Conservation (phyloP, 176 grass and related monocot species). For the Phragmites australis region DNA sequence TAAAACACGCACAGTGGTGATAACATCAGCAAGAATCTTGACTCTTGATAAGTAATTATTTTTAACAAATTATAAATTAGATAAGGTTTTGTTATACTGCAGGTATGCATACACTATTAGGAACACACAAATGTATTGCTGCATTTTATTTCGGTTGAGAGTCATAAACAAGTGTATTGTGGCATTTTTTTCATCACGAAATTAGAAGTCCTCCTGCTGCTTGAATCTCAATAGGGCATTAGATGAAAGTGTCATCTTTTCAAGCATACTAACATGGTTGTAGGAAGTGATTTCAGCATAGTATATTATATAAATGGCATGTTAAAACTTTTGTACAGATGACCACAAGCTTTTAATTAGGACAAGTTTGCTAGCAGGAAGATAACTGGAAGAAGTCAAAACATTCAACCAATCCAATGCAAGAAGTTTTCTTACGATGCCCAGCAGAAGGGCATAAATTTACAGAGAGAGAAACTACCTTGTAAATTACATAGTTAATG, state of each 20-base stretch:
- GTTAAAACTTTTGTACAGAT: not conserved
- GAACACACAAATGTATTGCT: not conserved
- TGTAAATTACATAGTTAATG: constrained; percentile 62
- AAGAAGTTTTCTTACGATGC: not conserved
- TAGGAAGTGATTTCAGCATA: not conserved
- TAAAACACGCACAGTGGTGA: not conserved
- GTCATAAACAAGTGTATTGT: not conserved
- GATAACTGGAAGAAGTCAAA: constrained; percentile 2
- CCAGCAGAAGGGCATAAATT: not conserved
- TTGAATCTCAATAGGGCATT: not conserved
- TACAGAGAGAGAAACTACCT: constrained; percentile 30
- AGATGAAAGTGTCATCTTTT: not conserved
- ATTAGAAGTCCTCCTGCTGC: constrained; percentile 11
- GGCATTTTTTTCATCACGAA: not conserved
- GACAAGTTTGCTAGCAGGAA: not conserved
- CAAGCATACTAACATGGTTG: not conserved
- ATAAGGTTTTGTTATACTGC: not conserved
- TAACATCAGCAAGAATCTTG: not conserved
- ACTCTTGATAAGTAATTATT: not conserved
- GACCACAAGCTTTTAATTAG: constrained; percentile 13
- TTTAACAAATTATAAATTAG: not conserved
- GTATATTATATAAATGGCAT: not conserved
- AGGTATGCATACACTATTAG: not conserved
- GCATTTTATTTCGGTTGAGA: not conserved
- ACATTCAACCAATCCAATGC: not conserved